A percentile compares a stretch with the other conserved stretches of the same genome.
Evolutionary conservation across 2,329 filamentous ascomycete species (phyloP).

Genomic region (Beauveria medogensis): DNA sequence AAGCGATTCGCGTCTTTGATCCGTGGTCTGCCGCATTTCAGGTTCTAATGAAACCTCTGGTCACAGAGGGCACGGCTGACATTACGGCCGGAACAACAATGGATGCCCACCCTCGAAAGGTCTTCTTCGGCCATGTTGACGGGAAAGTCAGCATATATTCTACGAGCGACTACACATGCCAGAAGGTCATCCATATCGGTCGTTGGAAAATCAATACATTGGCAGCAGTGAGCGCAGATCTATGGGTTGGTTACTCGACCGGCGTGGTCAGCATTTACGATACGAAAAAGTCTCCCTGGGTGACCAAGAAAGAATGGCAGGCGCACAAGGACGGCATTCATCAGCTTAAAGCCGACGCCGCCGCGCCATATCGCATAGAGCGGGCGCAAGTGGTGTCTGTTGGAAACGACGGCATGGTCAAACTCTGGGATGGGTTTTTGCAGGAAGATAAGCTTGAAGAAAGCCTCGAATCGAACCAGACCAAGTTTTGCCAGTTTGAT

Average conservation of each 20-base stretch:
- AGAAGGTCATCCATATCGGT: constrained; percentile 78
- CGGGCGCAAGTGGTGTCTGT: constrained; percentile 78
- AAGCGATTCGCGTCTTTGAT: constrained; percentile 76
- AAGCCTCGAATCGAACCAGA: constrained; percentile 77
- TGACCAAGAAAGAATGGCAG: constrained; percentile 87
- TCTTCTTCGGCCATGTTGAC: constrained; percentile 87
- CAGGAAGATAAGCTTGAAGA: constrained; percentile 92
- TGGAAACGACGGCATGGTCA: constrained; percentile 77
- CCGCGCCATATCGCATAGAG: constrained; percentile 78
- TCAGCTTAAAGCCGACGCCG: constrained; percentile 67
- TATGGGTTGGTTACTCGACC: constrained; percentile 94
- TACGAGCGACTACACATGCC: constrained; percentile 62
- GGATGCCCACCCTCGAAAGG: constrained; percentile 64
- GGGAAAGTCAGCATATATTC: constrained; percentile 95
- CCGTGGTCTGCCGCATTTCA: constrained; percentile 69
- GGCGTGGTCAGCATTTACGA: constrained; percentile 94
- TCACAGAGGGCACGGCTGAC: constrained; percentile 69
- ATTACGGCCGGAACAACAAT: constrained; percentile 77
- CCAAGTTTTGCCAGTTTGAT: constrained; percentile 77
- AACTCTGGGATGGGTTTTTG: constrained; percentile 85
- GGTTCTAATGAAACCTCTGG: constrained; percentile 62
- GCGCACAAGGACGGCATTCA: constrained; percentile 80
- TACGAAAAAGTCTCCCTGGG: constrained; percentile 73
- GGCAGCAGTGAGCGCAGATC: constrained; percentile 66
- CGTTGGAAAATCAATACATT: constrained; percentile 92